These are phyloP conservation scores for Gentiana straminea DNA, from an alignment of 257 asterid genomes.

Conservation along the genomic window DNA sequence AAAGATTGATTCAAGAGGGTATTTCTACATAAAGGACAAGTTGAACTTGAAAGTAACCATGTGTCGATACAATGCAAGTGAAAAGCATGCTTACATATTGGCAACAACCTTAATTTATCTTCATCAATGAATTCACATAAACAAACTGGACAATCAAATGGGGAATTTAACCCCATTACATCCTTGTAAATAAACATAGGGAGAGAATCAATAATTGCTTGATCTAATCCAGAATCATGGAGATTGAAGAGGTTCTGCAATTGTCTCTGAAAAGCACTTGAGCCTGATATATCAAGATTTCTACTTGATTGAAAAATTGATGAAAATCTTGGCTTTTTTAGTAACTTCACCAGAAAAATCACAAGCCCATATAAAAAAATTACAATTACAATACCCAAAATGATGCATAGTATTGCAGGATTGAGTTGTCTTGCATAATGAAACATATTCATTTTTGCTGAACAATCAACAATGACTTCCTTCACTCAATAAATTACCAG, in stretches of 20 bases:
- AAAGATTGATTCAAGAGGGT: constrained; percentile 43
- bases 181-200: constrained; percentile 75
- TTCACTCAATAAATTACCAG: constrained; percentile 15
- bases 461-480: constrained; percentile 17
- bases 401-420: constrained; percentile 43
- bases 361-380: constrained; percentile 51
- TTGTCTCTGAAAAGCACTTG: constrained; percentile 64
- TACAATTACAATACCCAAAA: constrained; percentile 41
- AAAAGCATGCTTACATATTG: constrained; percentile 83
- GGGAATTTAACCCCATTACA: constrained; percentile 57
- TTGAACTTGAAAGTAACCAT: constrained; percentile 75
- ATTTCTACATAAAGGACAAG: constrained; percentile 88
- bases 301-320: constrained; percentile 22
- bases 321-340: constrained; percentile 33
- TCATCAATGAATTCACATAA: constrained; percentile 62
- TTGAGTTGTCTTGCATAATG: constrained; percentile 54
- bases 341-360: constrained; percentile 46
- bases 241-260: constrained; percentile 69
- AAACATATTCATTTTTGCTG: constrained; percentile 48
- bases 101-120: constrained; percentile 66
- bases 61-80: constrained; percentile 83
- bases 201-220: constrained; percentile 62
- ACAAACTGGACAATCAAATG: constrained; percentile 91
- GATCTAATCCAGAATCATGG: constrained; percentile 88
- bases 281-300: constrained; percentile 24